phyloP scores from a whole-genome alignment of 2,329 filamentous ascomycete species.

The Aureobasidium sp. region DNA sequence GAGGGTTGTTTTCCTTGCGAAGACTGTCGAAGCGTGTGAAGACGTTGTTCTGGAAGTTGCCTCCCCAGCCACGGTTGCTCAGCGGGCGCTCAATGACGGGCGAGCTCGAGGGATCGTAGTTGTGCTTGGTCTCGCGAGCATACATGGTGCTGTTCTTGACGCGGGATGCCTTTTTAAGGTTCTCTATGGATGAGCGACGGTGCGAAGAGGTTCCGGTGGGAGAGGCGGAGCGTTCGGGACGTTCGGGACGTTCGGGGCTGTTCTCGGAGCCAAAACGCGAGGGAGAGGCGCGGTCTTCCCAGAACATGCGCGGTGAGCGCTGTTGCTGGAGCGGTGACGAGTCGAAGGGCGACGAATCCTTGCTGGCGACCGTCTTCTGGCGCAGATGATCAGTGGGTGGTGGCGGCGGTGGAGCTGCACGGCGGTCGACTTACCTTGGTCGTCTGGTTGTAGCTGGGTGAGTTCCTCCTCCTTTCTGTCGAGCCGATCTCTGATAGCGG shows the following conservation, averaged over 20 bases:
- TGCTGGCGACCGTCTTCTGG: constrained; percentile 59
- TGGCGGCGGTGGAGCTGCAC: background rate
- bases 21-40: constrained; percentile 50
- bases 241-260: constrained; percentile 37
- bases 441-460: constrained; percentile 75
- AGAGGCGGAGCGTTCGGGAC: constrained; percentile 32
- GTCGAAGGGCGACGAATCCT: constrained; percentile 66
- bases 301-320: constrained; percentile 74
- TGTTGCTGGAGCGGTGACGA: constrained; percentile 42
- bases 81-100: constrained; percentile 75
- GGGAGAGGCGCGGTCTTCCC: constrained; percentile 61
- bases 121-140: constrained; percentile 80
- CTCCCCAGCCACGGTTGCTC: constrained; percentile 50
- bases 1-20: constrained; percentile 29
- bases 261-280: constrained; percentile 58
- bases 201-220: constrained; percentile 52
- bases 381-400: constrained; percentile 19
- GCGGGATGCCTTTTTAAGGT: constrained; percentile 84
- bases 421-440: constrained; percentile 51
- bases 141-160: constrained; percentile 99
- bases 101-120: constrained; percentile 76
- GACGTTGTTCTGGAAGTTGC: constrained; percentile 60
- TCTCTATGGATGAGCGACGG: constrained; percentile 86
- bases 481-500: constrained; percentile 85
- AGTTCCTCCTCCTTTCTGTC: constrained; percentile 80